Conservation (phyloP, 129 eudicot species). For the Tanacetum coccineum region DNA sequence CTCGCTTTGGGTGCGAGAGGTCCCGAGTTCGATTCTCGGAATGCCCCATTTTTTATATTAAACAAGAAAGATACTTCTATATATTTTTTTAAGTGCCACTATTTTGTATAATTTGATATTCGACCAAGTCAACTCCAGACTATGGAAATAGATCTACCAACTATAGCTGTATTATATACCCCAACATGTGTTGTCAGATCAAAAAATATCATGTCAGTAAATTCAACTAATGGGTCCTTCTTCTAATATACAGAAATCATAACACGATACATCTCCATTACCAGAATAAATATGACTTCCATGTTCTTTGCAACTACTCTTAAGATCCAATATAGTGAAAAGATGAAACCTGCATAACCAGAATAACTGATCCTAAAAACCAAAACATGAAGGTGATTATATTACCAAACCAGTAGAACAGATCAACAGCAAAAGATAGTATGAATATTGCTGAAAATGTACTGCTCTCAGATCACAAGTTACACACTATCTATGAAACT, state of each 20-base stretch:
- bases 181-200: constrained; percentile 5
- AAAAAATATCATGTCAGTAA: background rate
- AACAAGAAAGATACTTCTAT: too few relatives aligned
- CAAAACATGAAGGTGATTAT: background rate
- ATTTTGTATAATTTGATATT: too few relatives aligned
- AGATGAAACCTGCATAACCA: background rate
- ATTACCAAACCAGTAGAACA: background rate
- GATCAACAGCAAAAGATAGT: too few relatives aligned
- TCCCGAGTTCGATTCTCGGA: constrained; percentile 97
- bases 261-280: background rate
- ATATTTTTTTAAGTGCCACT: too few relatives aligned
- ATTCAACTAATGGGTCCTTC: background rate
- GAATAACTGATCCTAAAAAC: background rate
- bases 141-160: too few relatives aligned
- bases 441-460: too few relatives aligned
- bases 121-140: background rate
- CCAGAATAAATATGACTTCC: background rate
- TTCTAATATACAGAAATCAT: background rate
- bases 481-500: too few relatives aligned
- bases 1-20: constrained; percentile 99
- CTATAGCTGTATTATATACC: background rate
- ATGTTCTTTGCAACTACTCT: background rate
- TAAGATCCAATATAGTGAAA: constrained; percentile 2
- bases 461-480: too few relatives aligned
- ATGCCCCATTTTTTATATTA: constrained; percentile 45